Evolutionary conservation across 768 basidiomycete species (phyloP), one percentile per base, ranked within the genome.

Genomic region (Rhizopogon vesiculosus): DNA sequence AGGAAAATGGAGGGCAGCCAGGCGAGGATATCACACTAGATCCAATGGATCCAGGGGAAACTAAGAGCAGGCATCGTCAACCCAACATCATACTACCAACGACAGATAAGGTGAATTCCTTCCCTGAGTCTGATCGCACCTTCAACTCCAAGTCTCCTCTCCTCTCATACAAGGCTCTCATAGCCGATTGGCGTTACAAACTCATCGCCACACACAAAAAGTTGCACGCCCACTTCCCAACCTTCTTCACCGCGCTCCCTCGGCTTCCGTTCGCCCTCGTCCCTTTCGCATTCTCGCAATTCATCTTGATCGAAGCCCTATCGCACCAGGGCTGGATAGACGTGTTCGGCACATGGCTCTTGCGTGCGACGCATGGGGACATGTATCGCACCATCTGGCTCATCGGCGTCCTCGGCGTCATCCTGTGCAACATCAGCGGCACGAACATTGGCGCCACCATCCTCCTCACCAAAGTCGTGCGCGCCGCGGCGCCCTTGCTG

Each of bases 401-500:
- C 51, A 78, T 92, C 64, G 88, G 88, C 39, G 73, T 87, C 19
- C 71, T 91, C 39, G 81, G 86, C 5, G 85, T 93, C 40, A 66
- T 91, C 41, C 74, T 91, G 22, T 93, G 90, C 68, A 91, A 93
- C 63, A 72, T 91, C 50, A 83, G 87, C 16, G 92, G 93, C 0
- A 95, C 93, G 6, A 95, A 95, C 71, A 95, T 95, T 53, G 92
- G 92, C 39, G 89, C 90, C 3, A 93, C 91, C 5, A 94, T 98
- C 66, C 79, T 97, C 33, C 81, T 95, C 15, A 89, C 91, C 31
- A 86, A 93, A 59, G 79, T 93, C 41, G 77, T 91, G 7, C 83
- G 82, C 42, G 78, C 77, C 1, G 76, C 82, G 1, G 55, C 54
- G 1, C 63, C 69, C 18, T 45, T 66, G 19, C 69, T 80, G 4